These are phyloP conservation scores for Fragaria vesca DNA, from an alignment of 306 rosid genomes.

Conservation along the genomic window DNA sequence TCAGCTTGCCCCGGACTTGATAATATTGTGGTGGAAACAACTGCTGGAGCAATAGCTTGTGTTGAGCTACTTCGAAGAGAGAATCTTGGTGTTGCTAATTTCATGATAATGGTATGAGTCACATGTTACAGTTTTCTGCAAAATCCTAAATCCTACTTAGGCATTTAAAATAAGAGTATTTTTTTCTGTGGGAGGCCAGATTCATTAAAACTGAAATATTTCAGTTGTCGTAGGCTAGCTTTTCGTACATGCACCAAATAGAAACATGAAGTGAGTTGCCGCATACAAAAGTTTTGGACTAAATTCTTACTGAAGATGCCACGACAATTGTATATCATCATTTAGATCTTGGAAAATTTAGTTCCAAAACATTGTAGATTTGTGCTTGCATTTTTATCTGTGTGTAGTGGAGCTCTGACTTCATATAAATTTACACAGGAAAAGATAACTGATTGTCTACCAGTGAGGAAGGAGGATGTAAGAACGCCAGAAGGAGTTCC, in stretches of 20 bases:
- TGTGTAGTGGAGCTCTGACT: slow-evolving; percentile 16
- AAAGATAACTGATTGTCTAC: slow-evolving; percentile 62
- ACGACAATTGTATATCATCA: not conserved
- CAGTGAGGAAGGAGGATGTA: slow-evolving; percentile 52
- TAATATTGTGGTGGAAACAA: slow-evolving; percentile 85
- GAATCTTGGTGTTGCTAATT: slow-evolving; percentile 83
- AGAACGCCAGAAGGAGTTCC: slow-evolving; percentile 84
- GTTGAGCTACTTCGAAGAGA: slow-evolving; percentile 82
- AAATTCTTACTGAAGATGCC: slow-evolving; percentile 2
- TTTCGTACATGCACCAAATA: not conserved
- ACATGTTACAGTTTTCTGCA: no score
- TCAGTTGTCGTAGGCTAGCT: not conserved
- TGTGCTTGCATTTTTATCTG: not conserved
- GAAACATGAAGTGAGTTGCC: not conserved
- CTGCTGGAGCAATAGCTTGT: slow-evolving; percentile 79
- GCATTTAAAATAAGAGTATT: not conserved
- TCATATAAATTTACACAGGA: slow-evolving; percentile 46
- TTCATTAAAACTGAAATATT: not conserved
- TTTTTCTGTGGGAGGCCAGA: not conserved
- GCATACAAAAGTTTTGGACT: not conserved
- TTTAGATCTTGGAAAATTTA: not conserved
- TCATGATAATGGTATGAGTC: slow-evolving; percentile 80
- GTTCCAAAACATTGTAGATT: not conserved
- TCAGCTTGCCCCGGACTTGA: slow-evolving; percentile 89
- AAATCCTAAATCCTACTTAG: not conserved